Evolutionary conservation across 257 asterid genomes (phyloP).

Genomic region (Buddleja alternifolia): DNA sequence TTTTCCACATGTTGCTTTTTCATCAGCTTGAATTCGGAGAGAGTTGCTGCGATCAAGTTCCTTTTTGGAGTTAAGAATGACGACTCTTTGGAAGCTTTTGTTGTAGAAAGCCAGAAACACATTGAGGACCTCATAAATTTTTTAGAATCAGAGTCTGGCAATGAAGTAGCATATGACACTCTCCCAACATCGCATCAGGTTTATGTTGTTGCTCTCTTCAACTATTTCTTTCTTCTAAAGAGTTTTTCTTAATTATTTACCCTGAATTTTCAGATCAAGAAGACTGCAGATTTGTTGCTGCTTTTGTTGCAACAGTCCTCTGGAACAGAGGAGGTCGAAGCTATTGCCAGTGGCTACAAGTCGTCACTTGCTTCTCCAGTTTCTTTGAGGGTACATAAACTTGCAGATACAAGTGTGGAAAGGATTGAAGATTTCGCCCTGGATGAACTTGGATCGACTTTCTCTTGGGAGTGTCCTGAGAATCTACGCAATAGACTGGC

Average conservation of each 20-base stretch:
- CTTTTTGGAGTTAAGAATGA: conserved; percentile 61
- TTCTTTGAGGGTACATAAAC: conserved; percentile 56
- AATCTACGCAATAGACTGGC: conserved; percentile 78
- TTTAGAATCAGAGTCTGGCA: conserved; percentile 50
- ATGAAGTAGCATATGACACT: conserved; percentile 31
- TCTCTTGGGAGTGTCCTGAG: conserved; percentile 95
- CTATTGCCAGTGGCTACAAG: conserved; percentile 38
- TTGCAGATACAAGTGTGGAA: conserved; percentile 53
- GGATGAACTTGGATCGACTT: conserved; percentile 63
- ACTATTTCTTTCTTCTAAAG: conserved; percentile 12
- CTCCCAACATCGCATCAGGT: conserved; percentile 46
- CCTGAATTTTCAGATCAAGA: conserved; percentile 58
- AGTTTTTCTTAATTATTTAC: conserved; percentile 19
- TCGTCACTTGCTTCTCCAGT: conserved; percentile 41
- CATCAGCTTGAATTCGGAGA: conserved; percentile 63
- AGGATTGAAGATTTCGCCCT: conserved; percentile 53
- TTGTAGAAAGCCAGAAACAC: conserved; percentile 62
- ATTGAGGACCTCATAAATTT: conserved; percentile 54
- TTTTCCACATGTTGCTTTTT: conserved; percentile 35
- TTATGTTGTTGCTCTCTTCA: conserved; percentile 13
- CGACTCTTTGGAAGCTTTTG: conserved; percentile 37
- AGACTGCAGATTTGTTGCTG: conserved; percentile 50
- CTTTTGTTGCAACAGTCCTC: conserved; percentile 62
- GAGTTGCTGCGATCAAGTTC: conserved; percentile 63
- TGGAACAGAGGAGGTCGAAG: conserved; percentile 48